Base-by-base conservation (phyloP, 2,329 filamentous ascomycete species). In the Emmonsia crescens region DNA sequence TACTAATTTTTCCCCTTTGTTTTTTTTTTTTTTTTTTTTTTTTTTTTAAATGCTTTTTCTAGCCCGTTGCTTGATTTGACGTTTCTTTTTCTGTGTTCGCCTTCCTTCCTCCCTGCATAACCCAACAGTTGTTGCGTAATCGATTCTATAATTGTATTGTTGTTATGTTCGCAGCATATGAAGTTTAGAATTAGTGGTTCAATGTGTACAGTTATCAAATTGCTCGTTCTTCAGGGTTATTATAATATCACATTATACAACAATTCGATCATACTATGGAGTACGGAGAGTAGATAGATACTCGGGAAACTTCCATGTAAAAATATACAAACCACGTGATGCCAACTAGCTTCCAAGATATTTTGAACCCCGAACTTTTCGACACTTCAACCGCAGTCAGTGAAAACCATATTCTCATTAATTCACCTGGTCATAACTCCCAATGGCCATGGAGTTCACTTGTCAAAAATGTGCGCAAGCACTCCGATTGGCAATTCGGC, bases 391-490 rank as follows among this genome's bases (percentile, higher is more conserved):
- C 21, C 12, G 24, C 24, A 44, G 40, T 14, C 14, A 42, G 24
- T 27, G 5, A n/a, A 31, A 24, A 46, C 10, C 55, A 14, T 21
- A 24, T n/a, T 8, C n/a, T 14, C 38, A 29, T n/a, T 3, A 38
- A 44, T 29, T n/a, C 38, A 19, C 51, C 19, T 16, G 42, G 29
- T 44, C 31, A 36, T 52, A 38, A 24, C 31, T 36, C 19, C 36
- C 67, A 68, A 77, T 77, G 75, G 68, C 73, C 61, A 70, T 69
- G 59, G 73, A 74, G 63, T 73, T 75, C 64, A 76, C 74, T 56
- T 77, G 75, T 68, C 70, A 70, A 52, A 73, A 72, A 62, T 77
- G 75, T 66, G 66, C 74, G 57, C 74, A 74, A 64, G 70, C 68
- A 54, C 68, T 77, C 33, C 69, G 69, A 38, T 68, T 71, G 57